Evolutionary conservation across 805 yeast genomes (phyloP).

Genomic region (Yarrowia bubula): DNA sequence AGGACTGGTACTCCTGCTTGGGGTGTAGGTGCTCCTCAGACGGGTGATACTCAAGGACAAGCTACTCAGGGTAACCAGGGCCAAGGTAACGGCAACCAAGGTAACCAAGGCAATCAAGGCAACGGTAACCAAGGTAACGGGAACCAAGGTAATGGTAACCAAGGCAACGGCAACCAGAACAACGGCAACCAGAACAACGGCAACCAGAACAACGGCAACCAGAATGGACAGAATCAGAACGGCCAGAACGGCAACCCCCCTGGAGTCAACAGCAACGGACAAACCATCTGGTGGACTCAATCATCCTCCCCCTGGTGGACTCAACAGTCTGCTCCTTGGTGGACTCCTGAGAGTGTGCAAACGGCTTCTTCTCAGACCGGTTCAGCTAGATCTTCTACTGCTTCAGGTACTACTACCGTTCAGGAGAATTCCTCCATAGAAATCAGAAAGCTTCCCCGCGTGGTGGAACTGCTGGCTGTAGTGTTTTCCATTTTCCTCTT

Average conservation of each 20-base stretch:
- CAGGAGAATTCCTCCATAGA: background rate
- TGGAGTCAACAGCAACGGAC: background rate
- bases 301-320: slow-evolving; percentile 4
- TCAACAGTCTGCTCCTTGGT: background rate
- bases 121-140: too few relatives aligned
- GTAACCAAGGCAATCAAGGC: too few relatives aligned
- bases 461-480: too few relatives aligned
- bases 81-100: too few relatives aligned
- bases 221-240: background rate
- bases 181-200: too few relatives aligned
- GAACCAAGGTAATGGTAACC: too few relatives aligned
- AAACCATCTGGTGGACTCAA: slow-evolving; percentile 11
- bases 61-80: too few relatives aligned
- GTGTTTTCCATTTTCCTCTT: too few relatives aligned
- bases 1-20: background rate
- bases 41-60: background rate
- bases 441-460: too few relatives aligned
- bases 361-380: too few relatives aligned
- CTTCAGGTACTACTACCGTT: background rate
- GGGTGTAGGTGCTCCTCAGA: background rate
- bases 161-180: too few relatives aligned
- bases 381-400: background rate
- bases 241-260: background rate
- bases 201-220: too few relatives aligned
- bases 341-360: background rate